phyloP scores from a whole-genome alignment of 2,329 filamentous ascomycete species.

The Torrubiella hemipterigena region DNA sequence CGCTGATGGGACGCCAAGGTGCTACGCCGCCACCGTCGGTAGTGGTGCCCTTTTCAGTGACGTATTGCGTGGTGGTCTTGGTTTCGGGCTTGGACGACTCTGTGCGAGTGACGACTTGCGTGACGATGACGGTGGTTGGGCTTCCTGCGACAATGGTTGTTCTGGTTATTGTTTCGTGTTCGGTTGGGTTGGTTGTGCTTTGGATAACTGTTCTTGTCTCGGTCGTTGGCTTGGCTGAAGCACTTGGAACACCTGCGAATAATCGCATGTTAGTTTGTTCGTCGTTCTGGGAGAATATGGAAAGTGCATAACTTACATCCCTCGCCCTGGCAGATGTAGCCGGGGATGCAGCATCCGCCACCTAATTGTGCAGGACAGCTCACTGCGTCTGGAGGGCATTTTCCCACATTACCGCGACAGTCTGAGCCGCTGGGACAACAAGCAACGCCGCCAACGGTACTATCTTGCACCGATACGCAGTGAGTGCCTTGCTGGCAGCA shows the following conservation, averaged over 20 bases:
- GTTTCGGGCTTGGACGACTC: conserved; percentile 24
- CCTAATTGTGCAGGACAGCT: conserved; percentile 54
- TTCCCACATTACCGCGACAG: conserved; percentile 51
- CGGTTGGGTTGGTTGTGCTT: conserved; percentile 9
- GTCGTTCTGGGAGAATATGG: background rate
- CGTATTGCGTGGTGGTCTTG: conserved; percentile 17
- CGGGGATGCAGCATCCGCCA: conserved; percentile 65
- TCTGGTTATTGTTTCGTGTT: conserved; percentile 20
- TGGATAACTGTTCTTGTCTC: conserved; percentile 8
- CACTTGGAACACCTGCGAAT: conserved; percentile 19
- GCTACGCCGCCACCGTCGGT: conserved; percentile 29
- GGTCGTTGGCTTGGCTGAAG: conserved; percentile 14
- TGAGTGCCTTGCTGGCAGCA: conserved; percentile 58
- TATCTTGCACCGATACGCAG: conserved; percentile 53
- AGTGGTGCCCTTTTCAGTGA: conserved; percentile 24
- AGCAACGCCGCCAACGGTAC: conserved; percentile 54
- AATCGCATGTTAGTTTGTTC: conserved; percentile 5
- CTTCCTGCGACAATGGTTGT: conserved; percentile 22
- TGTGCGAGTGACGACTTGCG: conserved; percentile 24
- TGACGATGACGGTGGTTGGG: conserved; percentile 29
- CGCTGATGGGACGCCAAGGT: conserved; percentile 35
- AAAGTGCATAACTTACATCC: conserved; percentile 47
- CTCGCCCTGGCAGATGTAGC: conserved; percentile 55
- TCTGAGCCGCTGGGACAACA: conserved; percentile 58
- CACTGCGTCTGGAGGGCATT: conserved; percentile 50